Evolutionary conservation across 805 yeast genomes (phyloP).

Genomic region (Jamesozyma hellenica): DNA sequence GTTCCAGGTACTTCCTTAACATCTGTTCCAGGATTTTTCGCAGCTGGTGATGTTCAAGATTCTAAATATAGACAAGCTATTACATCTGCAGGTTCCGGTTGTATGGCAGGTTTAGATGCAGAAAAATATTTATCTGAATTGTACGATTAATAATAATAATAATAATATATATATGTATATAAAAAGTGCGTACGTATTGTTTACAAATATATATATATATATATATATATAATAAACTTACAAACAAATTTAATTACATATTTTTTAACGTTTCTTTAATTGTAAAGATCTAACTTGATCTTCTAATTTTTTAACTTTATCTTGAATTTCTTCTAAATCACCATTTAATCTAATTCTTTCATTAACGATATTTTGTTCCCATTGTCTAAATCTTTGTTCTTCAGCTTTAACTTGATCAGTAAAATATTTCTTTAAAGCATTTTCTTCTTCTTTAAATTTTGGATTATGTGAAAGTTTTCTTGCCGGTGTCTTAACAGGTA

Average conservation of each 20-base stretch:
- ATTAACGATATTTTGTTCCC: slow-evolving; percentile 94
- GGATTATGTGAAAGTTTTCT: slow-evolving; percentile 65
- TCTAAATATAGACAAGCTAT: slow-evolving; percentile 95
- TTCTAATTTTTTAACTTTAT: slow-evolving; percentile 61
- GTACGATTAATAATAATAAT: not conserved
- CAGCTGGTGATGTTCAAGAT: slow-evolving; percentile 99
- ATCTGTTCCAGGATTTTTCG: slow-evolving; percentile 82
- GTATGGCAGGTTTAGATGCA: slow-evolving; percentile 98
- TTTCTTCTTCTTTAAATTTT: slow-evolving; percentile 92
- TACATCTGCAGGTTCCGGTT: slow-evolving; percentile 98
- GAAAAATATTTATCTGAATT: slow-evolving; percentile 70
- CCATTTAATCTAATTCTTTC: slow-evolving; percentile 90
- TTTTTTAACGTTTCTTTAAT: slow-evolving; percentile 39
- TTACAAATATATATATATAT: too few species aligned
- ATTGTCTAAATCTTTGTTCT: slow-evolving; percentile 94
- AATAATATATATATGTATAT: not conserved
- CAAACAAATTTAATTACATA: too few species aligned
- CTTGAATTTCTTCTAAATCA: slow-evolving; percentile 84
- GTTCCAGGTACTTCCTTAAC: slow-evolving; percentile 83
- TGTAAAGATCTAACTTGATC: slow-evolving; percentile 61
- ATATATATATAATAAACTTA: too few species aligned
- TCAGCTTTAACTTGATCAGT: slow-evolving; percentile 95
- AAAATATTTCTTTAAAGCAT: slow-evolving; percentile 82
- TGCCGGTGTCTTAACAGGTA: slow-evolving; percentile 34
- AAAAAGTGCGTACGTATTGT: too few species aligned